phyloP scores from a whole-genome alignment of 208 protist genomes.

The Wallacemonas rigidus region DNA sequence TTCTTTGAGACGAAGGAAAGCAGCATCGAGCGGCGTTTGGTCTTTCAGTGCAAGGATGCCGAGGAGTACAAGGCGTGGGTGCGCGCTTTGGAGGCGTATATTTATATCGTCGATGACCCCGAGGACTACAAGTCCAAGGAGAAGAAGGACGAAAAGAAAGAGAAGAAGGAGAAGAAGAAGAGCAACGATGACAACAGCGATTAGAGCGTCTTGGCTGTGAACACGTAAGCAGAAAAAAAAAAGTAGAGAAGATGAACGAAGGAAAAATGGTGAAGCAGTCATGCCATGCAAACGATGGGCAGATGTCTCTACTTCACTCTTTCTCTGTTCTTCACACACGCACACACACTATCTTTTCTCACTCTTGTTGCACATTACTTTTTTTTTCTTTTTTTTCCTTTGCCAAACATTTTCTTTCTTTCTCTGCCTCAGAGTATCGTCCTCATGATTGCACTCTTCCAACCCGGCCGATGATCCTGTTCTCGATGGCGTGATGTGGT shows the following conservation, averaged over 20 bases:
- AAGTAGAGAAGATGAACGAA: slow-evolving; percentile 2
- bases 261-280: not conserved
- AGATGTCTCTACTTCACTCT: no score
- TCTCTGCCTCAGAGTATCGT: not conserved
- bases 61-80: slow-evolving; percentile 36
- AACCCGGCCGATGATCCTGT: no score
- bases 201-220: not conserved
- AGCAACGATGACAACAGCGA: slow-evolving; percentile 11
- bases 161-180: slow-evolving; percentile 19
- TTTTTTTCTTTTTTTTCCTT: not conserved
- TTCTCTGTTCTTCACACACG: not conserved
- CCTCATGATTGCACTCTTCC: no score
- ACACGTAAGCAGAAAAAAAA: not conserved
- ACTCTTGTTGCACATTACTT: not conserved
- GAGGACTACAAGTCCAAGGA: slow-evolving; percentile 34
- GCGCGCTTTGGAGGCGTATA: slow-evolving; percentile 41
- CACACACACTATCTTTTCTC: not conserved
- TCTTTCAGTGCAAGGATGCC: slow-evolving; percentile 40
- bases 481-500: no score
- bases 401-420: slow-evolving; percentile 9
- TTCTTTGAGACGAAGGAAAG: slow-evolving; percentile 38
- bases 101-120: slow-evolving; percentile 42
- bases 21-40: slow-evolving; percentile 34
- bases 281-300: not conserved
- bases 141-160: slow-evolving; percentile 23